Conservation (phyloP, 208 protist species). For the Leishmania amazonensis region DNA sequence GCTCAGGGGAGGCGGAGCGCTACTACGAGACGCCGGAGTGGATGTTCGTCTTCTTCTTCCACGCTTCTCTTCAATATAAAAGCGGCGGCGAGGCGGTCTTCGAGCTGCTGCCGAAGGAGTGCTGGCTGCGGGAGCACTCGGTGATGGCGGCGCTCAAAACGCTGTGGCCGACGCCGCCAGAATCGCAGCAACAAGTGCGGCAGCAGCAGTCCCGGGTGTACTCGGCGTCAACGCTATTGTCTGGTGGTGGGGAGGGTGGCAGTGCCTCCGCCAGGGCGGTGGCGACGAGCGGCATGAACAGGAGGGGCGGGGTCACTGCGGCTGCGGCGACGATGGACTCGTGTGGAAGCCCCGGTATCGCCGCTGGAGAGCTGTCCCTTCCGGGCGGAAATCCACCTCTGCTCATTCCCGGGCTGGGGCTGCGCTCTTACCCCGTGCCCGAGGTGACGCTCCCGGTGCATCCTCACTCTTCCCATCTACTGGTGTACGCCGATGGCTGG, state of each 20-base stretch:
- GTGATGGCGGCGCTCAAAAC: slow-evolving; percentile 12
- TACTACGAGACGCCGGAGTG: slow-evolving; percentile 80
- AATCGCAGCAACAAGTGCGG: not conserved
- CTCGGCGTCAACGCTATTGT: not conserved
- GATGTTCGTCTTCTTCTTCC: slow-evolving; percentile 72
- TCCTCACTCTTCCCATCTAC: not conserved
- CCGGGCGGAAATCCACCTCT: slow-evolving; percentile 12
- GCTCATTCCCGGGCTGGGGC: slow-evolving; percentile 47
- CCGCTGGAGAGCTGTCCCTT: not conserved
- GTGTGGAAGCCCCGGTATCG: not conserved
- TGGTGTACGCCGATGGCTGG: not conserved
- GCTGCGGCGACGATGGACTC: not conserved
- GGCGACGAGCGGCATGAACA: not conserved
- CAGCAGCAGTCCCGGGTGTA: not conserved
- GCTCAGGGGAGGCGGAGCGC: slow-evolving; percentile 15
- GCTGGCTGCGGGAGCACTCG: slow-evolving; percentile 46
- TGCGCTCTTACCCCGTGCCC: slow-evolving; percentile 33
- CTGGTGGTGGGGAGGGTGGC: slow-evolving; percentile 15
- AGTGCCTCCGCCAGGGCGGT: slow-evolving; percentile 1
- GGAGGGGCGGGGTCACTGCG: not conserved
- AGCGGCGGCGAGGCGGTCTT: slow-evolving; percentile 46
- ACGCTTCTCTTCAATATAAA: slow-evolving; percentile 42
- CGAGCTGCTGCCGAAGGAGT: slow-evolving; percentile 71
- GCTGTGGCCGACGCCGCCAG: not conserved
- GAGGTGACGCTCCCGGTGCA: slow-evolving; percentile 40